Percentiles rank a stretch among this genome's conserved stretches.
phyloP scores from a whole-genome alignment of 805 yeast genomes.

The Candida morakotiae region DNA sequence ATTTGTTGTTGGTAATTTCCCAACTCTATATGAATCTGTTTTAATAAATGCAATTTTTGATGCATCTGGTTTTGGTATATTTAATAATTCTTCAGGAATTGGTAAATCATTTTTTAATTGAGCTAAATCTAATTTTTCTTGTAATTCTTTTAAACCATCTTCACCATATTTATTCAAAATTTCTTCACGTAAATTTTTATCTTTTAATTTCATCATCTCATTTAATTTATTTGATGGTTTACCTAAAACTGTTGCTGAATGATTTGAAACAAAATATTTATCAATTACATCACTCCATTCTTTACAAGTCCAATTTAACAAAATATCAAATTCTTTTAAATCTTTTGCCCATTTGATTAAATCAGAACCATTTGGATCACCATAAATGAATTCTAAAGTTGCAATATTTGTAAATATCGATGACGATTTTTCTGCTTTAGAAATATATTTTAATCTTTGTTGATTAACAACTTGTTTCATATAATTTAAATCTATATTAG shows the following conservation, averaged over 20 bases:
- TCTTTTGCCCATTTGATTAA: conserved; percentile 52
- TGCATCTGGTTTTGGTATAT: conserved; percentile 73
- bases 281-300: conserved; percentile 64
- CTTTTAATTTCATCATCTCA: conserved; percentile 45
- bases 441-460: conserved; percentile 55
- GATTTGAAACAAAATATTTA: conserved; percentile 53
- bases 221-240: conserved; percentile 67
- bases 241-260: conserved; percentile 64
- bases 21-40: conserved; percentile 62
- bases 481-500: conserved; percentile 57
- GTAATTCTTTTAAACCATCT: conserved; percentile 54
- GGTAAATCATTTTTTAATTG: conserved; percentile 65
- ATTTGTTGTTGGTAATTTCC: conserved; percentile 26
- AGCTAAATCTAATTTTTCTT: conserved; percentile 54
- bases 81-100: conserved; percentile 66
- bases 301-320: conserved; percentile 56
- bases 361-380: conserved; percentile 56
- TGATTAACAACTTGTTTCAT: conserved; percentile 68
- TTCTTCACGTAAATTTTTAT: conserved; percentile 43
- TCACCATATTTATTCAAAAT: conserved; percentile 54
- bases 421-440: conserved; percentile 61
- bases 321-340: conserved; percentile 54
- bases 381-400: conserved; percentile 77
- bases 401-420: conserved; percentile 61
- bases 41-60: conserved; percentile 66